Base-by-base conservation (phyloP, 805 yeast species). In the Pichia cephalocereana region DNA sequence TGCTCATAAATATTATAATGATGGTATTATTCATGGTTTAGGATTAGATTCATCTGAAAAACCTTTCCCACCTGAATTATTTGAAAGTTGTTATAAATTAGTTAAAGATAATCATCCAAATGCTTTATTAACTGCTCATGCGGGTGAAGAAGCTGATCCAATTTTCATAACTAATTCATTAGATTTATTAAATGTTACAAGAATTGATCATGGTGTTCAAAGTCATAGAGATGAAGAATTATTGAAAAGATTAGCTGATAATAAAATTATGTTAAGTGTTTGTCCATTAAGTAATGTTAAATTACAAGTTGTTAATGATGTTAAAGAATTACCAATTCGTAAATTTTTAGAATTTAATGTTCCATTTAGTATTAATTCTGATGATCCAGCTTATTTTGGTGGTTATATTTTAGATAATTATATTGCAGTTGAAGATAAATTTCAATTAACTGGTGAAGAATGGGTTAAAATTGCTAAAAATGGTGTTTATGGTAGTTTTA, bases 141-240 rank as follows among this genome's bases (percentile, higher is more conserved):
- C 93, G 3, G 95, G 95, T 57, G 95, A 86, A 66, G 95, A 86
- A 69, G 95, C 91, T 46, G 86, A 83, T 53, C 80, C 87, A 40
- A 74, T 77, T n/a, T 84, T 70, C 55, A 85, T 86, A 28, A 50
- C 67, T 10, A 72, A 71, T 46, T 68, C 93, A 2, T 66, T 86
- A 52, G 82, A 83, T 56, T 49, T 70, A 43, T 71, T 83, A 49
- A 71, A 77, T 2, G 86, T 77, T 27, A 72, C 80, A 34, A 76
- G 96, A 64, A 82, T 86, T 48, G 95, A 86, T 60, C 95, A 86
- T 60, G 95, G 95, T 47, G 77, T 85, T 54, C 79, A 82, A 59
- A 75, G 87, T 10, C 65, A 71, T 41, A 72, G 83, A 39, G 81
- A 75, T 56, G 69, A 67, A 0, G 75, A 68, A 32, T 63, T 86